phyloP scores from a whole-genome alignment of 768 basidiomycete species.

The Lenzites betulinus region DNA sequence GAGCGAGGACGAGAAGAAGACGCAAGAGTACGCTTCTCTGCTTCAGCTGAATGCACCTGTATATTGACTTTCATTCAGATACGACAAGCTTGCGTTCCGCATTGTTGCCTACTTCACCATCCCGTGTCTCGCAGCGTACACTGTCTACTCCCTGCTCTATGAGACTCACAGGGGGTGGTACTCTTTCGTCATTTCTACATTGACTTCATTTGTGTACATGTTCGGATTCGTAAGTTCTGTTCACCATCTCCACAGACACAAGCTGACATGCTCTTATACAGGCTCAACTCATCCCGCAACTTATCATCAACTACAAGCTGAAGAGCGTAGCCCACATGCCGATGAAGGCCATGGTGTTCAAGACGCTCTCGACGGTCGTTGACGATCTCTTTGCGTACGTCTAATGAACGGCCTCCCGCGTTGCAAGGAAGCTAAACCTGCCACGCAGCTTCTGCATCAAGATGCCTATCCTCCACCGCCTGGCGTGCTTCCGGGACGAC shows the following conservation, averaged over 20 bases:
- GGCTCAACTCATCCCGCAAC: conserved; percentile 84
- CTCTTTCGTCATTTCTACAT: conserved; percentile 89
- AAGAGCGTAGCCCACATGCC: conserved; percentile 99
- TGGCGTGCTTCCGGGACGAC: conserved; percentile 90
- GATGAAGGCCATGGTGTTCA: conserved; percentile 98
- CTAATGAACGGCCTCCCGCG: not conserved
- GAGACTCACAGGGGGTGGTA: conserved; percentile 94
- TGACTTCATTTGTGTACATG: conserved; percentile 93
- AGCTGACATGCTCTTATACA: conserved; percentile 34
- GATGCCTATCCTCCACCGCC: conserved; percentile 93
- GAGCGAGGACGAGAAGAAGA: conserved; percentile 97
- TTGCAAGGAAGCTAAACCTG: not conserved
- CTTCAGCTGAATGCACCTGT: not conserved
- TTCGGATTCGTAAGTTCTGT: conserved; percentile 88
- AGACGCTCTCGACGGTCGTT: conserved; percentile 82
- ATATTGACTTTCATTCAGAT: conserved; percentile 45
- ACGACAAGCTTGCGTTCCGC: conserved; percentile 91
- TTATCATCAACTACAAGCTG: conserved; percentile 97
- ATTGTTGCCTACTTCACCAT: conserved; percentile 91
- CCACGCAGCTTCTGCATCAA: conserved; percentile 82
- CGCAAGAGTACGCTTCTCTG: conserved; percentile 76
- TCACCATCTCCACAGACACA: not conserved
- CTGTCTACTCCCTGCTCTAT: conserved; percentile 78
- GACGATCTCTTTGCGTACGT: conserved; percentile 91
- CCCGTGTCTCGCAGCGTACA: conserved; percentile 76